Conservation (phyloP, 257 asterid genomes). For the Cruciata laevipes region DNA sequence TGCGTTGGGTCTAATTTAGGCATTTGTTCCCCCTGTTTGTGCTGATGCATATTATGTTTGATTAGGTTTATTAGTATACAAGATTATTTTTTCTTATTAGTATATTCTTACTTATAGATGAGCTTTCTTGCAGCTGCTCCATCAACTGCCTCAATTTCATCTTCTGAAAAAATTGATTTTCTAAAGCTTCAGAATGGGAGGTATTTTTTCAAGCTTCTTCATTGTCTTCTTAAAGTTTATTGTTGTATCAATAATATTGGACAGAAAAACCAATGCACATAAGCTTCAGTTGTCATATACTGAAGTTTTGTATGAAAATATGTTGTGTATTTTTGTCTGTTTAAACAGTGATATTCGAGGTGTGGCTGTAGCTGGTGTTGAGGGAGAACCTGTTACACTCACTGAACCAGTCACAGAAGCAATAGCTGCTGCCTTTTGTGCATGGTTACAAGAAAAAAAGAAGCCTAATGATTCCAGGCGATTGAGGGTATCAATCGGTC, state of each 20-base stretch:
- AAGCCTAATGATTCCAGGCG: conserved; percentile 43
- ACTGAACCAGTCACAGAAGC: conserved; percentile 93
- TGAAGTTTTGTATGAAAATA: not conserved
- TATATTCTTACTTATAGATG: conserved; percentile 21
- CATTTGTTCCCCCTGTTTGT: not conserved
- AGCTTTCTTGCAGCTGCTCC: conserved; percentile 63
- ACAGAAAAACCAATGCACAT: not conserved
- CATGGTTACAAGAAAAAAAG: conserved; percentile 77
- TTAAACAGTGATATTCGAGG: conserved; percentile 88
- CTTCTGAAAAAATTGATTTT: conserved; percentile 58
- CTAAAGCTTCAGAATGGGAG: conserved; percentile 99
- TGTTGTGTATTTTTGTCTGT: conserved; percentile 2
- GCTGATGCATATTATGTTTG: not conserved
- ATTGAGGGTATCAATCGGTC: conserved; percentile 83
- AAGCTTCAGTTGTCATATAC: not conserved
- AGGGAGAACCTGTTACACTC: conserved; percentile 79
- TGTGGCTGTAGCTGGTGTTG: conserved; percentile 92
- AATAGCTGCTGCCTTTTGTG: conserved; percentile 88
- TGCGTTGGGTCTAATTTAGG: not conserved
- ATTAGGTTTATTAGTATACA: not conserved
- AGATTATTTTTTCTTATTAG: not conserved
- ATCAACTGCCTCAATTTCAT: conserved; percentile 42
- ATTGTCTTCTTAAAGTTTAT: not conserved
- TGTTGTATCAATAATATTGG: not conserved
- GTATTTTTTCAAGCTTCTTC: conserved; percentile 26